Conservation (phyloP, 1,284 basidiomycete species). For the Bjerkandera adusta region DNA sequence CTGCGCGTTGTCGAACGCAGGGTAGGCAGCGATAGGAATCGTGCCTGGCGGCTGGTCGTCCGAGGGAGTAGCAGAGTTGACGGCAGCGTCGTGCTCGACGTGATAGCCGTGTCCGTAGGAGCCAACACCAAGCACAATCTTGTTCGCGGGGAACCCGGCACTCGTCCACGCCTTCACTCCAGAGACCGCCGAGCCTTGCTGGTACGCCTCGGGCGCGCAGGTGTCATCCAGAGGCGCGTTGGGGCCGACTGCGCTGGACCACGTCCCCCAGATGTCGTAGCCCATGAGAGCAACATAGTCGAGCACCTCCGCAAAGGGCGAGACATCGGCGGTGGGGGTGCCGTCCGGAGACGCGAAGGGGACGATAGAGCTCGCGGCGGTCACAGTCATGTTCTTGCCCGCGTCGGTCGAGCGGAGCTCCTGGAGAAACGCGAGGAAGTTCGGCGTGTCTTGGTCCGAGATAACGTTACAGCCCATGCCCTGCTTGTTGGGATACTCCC, state of each 20-base stretch:
- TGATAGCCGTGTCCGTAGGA: constrained; percentile 50
- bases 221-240: constrained; percentile 67
- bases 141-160: constrained; percentile 59
- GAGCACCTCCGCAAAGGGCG: constrained; percentile 54
- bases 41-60: constrained; percentile 14
- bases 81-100: constrained; percentile 34
- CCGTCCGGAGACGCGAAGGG: constrained; percentile 56
- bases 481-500: constrained; percentile 76
- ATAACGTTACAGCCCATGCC: constrained; percentile 70
- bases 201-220: constrained; percentile 52
- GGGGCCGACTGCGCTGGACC: constrained; percentile 50
- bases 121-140: constrained; percentile 68
- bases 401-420: constrained; percentile 42
- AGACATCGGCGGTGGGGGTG: constrained; percentile 52
- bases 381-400: constrained; percentile 42
- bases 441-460: constrained; percentile 59
- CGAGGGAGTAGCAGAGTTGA: not conserved
- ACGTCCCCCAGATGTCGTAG: constrained; percentile 68
- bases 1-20: constrained; percentile 34
- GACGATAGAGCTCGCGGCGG: constrained; percentile 53
- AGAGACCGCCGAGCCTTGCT: constrained; percentile 59
- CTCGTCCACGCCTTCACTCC: constrained; percentile 60
- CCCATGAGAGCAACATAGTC: constrained; percentile 75
- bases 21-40: constrained; percentile 32
- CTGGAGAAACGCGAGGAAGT: constrained; percentile 54